Conservation (phyloP, 495 filamentous ascomycete species). For the Lophium mytilinum region DNA sequence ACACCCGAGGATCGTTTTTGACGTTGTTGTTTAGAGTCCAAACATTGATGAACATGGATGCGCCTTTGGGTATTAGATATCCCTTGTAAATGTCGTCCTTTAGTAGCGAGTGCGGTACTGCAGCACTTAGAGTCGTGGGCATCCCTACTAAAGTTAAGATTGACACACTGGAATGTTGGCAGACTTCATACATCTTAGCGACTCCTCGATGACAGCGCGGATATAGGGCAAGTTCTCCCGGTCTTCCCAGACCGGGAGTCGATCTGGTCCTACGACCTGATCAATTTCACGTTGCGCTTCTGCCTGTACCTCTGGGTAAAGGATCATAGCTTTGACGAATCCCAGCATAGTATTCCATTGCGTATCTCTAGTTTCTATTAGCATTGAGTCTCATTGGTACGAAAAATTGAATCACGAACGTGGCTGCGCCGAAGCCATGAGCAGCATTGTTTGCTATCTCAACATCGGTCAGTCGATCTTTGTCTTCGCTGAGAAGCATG, state of each 20-base stretch:
- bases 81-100: not conserved
- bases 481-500: conserved; percentile 1
- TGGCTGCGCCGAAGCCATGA: not conserved
- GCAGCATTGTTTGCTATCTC: conserved; percentile 1
- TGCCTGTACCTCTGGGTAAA: not conserved
- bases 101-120: not conserved
- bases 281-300: not conserved
- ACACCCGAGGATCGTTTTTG: not conserved
- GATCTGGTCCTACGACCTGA: not conserved
- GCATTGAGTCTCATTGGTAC: not conserved
- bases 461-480: not conserved
- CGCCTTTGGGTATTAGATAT: not conserved
- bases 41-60: not conserved
- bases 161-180: not conserved
- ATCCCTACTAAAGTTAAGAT: not conserved
- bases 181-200: not conserved
- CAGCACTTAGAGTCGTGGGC: not conserved
- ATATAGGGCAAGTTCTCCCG: not conserved
- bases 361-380: not conserved
- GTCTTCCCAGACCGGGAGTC: not conserved
- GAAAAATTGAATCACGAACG: not conserved
- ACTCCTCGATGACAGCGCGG: not conserved
- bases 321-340: not conserved
- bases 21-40: not conserved
- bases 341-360: not conserved